phyloP scores from a whole-genome alignment of 1,139 yeast genomes.

The Wickerhamomyces sp. region DNA sequence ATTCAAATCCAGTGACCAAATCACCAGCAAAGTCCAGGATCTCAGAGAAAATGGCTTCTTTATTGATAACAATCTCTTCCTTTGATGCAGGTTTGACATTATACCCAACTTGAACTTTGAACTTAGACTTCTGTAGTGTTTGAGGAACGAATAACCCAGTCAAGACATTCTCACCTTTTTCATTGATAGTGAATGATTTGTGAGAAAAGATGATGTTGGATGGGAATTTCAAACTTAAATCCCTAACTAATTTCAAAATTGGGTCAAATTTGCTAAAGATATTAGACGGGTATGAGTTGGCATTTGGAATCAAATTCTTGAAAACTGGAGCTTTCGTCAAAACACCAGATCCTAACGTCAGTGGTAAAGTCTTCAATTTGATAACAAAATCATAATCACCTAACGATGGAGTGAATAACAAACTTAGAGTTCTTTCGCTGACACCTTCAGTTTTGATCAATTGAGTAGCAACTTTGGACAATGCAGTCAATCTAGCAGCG shows the following conservation, averaged over 20 bases:
- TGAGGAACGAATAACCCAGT: conserved; percentile 80
- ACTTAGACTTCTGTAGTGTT: conserved; percentile 48
- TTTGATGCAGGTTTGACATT: conserved; percentile 62
- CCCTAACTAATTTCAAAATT: conserved; percentile 46
- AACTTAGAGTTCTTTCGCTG: conserved; percentile 41
- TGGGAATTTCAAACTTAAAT: conserved; percentile 47
- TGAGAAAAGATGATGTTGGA: conserved; percentile 58
- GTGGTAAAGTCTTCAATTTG: conserved; percentile 45
- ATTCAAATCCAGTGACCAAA: conserved; percentile 31
- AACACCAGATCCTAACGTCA: conserved; percentile 49
- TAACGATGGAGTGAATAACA: conserved; percentile 74
- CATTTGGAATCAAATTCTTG: conserved; percentile 52
- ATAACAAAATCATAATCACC: conserved; percentile 81
- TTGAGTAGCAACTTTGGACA: conserved; percentile 70
- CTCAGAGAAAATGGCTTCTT: conserved; percentile 69
- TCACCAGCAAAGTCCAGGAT: conserved; percentile 76
- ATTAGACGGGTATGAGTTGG: conserved; percentile 27
- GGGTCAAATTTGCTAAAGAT: conserved; percentile 47
- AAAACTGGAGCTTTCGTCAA: conserved; percentile 42
- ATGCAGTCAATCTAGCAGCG: conserved; percentile 82
- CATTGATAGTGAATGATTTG: conserved; percentile 45
- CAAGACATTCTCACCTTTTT: conserved; percentile 53
- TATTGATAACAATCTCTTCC: conserved; percentile 59
- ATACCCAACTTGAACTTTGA: conserved; percentile 75
- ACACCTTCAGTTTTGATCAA: conserved; percentile 45